Percentiles rank a stretch among this genome's conserved stretches.
These are phyloP conservation scores for Umbilicaria muhlenbergii DNA, from an alignment of 495 filamentous ascomycete genomes.

Conservation along the genomic window DNA sequence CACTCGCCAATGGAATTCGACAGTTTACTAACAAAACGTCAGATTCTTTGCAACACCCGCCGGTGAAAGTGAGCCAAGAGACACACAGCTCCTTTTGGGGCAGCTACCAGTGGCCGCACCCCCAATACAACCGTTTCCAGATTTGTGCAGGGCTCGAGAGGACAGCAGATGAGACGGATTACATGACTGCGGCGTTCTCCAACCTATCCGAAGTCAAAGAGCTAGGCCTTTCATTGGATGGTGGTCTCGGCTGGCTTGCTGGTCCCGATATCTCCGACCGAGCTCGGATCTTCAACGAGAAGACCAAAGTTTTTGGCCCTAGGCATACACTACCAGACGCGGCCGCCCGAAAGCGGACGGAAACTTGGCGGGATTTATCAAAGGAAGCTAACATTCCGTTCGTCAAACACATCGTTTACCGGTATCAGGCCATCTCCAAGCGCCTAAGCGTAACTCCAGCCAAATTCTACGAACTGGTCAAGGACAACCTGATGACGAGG, in stretches of 20 bases:
- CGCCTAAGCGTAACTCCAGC: too few species aligned
- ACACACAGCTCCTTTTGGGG: slow-evolving; percentile 31
- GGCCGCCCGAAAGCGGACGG: not conserved
- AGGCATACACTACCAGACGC: not conserved
- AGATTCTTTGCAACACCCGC: slow-evolving; percentile 19
- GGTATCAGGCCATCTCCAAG: too few species aligned
- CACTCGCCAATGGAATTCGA: not conserved
- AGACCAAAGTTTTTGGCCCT: slow-evolving; percentile 9
- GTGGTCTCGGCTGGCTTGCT: slow-evolving; percentile 38
- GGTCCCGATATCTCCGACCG: slow-evolving; percentile 24
- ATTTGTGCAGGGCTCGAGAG: slow-evolving; percentile 31
- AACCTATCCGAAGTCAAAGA: slow-evolving; percentile 25
- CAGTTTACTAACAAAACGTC: not conserved
- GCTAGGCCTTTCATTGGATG: slow-evolving; percentile 37
- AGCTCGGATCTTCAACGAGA: slow-evolving; percentile 8
- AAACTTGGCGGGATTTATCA: not conserved
- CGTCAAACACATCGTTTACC: too few species aligned
- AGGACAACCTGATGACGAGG: too few species aligned
- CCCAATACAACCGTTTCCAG: slow-evolving; percentile 31
- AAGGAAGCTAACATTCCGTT: too few species aligned
- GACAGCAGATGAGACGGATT: slow-evolving; percentile 33
- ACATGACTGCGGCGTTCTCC: slow-evolving; percentile 31
- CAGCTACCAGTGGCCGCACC: slow-evolving; percentile 33
- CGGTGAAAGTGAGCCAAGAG: slow-evolving; percentile 25
- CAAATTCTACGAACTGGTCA: too few species aligned